Conservation (phyloP, 2,329 filamentous ascomycete species). For the Curvularia lunata region DNA sequence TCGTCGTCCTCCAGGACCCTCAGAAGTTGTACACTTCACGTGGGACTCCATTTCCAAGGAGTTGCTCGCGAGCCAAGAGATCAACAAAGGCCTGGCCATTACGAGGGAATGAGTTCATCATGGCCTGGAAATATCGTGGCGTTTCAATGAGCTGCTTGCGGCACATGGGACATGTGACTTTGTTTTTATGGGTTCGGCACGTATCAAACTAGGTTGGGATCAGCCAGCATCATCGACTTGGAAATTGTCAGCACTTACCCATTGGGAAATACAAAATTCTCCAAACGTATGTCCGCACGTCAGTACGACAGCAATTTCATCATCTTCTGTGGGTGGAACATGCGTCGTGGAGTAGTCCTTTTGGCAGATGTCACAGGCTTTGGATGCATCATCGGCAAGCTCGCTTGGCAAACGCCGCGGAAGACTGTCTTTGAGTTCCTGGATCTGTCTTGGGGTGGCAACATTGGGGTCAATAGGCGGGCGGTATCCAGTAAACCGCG, state of each 20-base stretch:
- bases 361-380: conserved; percentile 45
- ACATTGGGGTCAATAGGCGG: conserved; percentile 32
- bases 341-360: conserved; percentile 43
- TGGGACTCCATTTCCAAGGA: conserved; percentile 27
- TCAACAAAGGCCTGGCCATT: conserved; percentile 25
- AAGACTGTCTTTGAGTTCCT: conserved; percentile 39
- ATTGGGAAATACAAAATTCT: conserved; percentile 45
- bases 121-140: conserved; percentile 15
- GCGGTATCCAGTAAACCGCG: conserved; percentile 19
- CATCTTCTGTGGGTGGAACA: conserved; percentile 39
- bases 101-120: conserved; percentile 19
- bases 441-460: conserved; percentile 35
- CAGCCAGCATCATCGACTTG: conserved; percentile 5
- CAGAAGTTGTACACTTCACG: conserved; percentile 24
- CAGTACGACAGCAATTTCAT: conserved; percentile 44
- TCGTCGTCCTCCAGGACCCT: not conserved
- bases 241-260: conserved; percentile 24
- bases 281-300: conserved; percentile 47
- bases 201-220: conserved; percentile 28
- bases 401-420: conserved; percentile 34
- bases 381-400: conserved; percentile 33
- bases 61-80: conserved; percentile 26
- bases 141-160: conserved; percentile 42
- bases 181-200: conserved; percentile 46
- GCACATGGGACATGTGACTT: conserved; percentile 49